Conservation (phyloP, 2,329 filamentous ascomycete genomes). For the Thielaviopsis ethacetica region DNA sequence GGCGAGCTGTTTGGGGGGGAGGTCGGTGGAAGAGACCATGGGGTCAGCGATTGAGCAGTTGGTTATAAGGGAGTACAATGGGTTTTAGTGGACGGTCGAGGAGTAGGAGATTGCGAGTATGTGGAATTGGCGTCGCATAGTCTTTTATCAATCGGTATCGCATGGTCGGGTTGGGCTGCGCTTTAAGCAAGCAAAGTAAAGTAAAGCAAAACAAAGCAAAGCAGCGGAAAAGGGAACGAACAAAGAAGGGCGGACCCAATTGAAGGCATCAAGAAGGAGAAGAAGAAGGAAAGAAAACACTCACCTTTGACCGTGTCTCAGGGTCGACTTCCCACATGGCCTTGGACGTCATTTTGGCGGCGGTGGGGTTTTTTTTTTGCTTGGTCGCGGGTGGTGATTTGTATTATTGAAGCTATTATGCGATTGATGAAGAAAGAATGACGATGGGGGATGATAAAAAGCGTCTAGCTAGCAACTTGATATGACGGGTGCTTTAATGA, state of each 20-base stretch:
- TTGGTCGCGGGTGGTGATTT: too few species aligned
- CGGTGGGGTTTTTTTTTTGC: conserved; percentile 4
- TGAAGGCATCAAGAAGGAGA: not conserved
- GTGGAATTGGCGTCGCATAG: too few species aligned
- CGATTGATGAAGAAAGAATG: not conserved
- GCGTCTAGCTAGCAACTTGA: not conserved
- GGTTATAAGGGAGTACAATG: too few species aligned
- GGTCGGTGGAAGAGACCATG: not conserved
- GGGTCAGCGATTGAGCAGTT: not conserved
- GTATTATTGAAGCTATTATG: not conserved
- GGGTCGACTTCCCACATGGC: conserved; percentile 98
- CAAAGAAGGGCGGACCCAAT: too few species aligned
- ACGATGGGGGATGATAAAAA: not conserved
- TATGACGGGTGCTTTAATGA: not conserved
- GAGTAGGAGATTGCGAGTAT: too few species aligned
- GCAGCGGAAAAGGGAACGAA: too few species aligned
- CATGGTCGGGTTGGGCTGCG: not conserved
- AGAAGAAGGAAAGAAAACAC: conserved; percentile 9
- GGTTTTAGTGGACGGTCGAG: too few species aligned
- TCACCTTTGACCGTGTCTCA: conserved; percentile 86
- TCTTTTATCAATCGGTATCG: not conserved
- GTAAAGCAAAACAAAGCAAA: too few species aligned
- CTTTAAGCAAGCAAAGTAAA: too few species aligned
- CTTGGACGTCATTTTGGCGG: conserved; percentile 43
- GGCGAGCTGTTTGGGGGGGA: conserved; percentile 45